These are phyloP conservation scores for Phylloporus sp. DNA, from an alignment of 768 basidiomycete species.

Conservation along the genomic window DNA sequence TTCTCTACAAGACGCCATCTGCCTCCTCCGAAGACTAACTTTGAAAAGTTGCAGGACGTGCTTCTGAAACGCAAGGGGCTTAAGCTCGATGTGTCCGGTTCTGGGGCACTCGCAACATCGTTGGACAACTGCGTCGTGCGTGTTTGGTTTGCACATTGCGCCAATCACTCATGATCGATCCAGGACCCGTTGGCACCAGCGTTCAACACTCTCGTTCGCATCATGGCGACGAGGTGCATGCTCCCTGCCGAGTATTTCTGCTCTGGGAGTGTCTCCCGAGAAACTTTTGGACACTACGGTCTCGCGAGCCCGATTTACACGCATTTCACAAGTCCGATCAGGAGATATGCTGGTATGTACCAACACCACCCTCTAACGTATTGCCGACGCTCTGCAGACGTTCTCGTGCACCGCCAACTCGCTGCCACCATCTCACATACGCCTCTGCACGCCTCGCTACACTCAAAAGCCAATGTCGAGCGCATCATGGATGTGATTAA, in stretches of 20 bases:
- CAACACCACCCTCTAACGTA: not conserved
- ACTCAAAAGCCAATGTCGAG: constrained; percentile 87
- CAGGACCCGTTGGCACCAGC: constrained; percentile 82
- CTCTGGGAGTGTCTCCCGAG: constrained; percentile 87
- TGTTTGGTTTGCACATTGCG: constrained; percentile 7
- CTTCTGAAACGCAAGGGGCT: constrained; percentile 81
- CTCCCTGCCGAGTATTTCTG: constrained; percentile 97
- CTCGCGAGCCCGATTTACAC: constrained; percentile 97
- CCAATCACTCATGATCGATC: not conserved
- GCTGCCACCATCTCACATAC: constrained; percentile 82
- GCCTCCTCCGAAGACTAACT: constrained; percentile 89
- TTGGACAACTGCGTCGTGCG: constrained; percentile 84
- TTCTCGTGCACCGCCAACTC: constrained; percentile 91
- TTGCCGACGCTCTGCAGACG: constrained; percentile 46
- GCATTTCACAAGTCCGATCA: constrained; percentile 96
- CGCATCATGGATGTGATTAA: constrained; percentile 84
- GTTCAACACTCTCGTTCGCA: constrained; percentile 96
- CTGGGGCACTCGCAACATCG: constrained; percentile 83
- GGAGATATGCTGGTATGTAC: constrained; percentile 82
- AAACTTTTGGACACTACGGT: constrained; percentile 96
- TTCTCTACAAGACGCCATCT: constrained; percentile 67
- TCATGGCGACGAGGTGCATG: constrained; percentile 99
- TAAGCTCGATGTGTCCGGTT: constrained; percentile 84
- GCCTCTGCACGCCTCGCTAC: constrained; percentile 81
- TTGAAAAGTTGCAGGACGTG: constrained; percentile 93